phyloP scores from a whole-genome alignment of 2,329 filamentous ascomycete species.

The Hymenoscyphus infarciens region DNA sequence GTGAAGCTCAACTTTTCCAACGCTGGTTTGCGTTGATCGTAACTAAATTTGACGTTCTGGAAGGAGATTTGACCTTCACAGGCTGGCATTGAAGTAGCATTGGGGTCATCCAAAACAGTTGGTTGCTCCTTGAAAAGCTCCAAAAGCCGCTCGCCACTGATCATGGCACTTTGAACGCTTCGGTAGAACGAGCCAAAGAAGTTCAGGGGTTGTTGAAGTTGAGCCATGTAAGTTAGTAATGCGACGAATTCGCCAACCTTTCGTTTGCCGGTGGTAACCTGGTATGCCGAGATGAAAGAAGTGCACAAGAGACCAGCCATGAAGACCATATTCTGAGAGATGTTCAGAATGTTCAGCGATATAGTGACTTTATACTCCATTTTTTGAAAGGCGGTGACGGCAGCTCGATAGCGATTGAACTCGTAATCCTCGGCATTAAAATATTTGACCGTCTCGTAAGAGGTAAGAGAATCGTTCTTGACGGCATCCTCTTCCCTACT shows the following conservation, averaged over 20 bases:
- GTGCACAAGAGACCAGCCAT: slow-evolving; percentile 71
- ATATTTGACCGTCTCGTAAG: slow-evolving; percentile 94
- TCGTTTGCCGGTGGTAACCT: slow-evolving; percentile 65
- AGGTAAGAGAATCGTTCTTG: slow-evolving; percentile 97
- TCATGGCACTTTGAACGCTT: slow-evolving; percentile 94
- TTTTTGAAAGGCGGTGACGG: slow-evolving; percentile 67
- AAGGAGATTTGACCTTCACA: slow-evolving; percentile 84
- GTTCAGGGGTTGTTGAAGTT: slow-evolving; percentile 76
- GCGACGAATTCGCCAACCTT: slow-evolving; percentile 69
- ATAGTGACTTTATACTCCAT: slow-evolving; percentile 74
- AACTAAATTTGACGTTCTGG: slow-evolving; percentile 85
- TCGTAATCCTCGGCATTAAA: slow-evolving; percentile 84
- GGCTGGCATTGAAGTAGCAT: slow-evolving; percentile 57
- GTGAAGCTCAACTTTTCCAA: slow-evolving; percentile 80
- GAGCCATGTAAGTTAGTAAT: slow-evolving; percentile 73
- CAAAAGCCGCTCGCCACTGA: slow-evolving; percentile 90
- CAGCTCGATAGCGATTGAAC: slow-evolving; percentile 67
- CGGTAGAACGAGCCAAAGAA: slow-evolving; percentile 95
- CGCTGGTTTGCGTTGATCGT: slow-evolving; percentile 81
- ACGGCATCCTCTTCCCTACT: slow-evolving; percentile 94
- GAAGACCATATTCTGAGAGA: slow-evolving; percentile 76
- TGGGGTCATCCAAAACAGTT: slow-evolving; percentile 76
- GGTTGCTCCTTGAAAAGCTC: slow-evolving; percentile 96
- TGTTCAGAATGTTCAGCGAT: slow-evolving; percentile 76
- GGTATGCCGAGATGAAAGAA: slow-evolving; percentile 71